Evolutionary conservation across 116 monocot species (phyloP).

Genomic region (Posidonia oceanica): DNA sequence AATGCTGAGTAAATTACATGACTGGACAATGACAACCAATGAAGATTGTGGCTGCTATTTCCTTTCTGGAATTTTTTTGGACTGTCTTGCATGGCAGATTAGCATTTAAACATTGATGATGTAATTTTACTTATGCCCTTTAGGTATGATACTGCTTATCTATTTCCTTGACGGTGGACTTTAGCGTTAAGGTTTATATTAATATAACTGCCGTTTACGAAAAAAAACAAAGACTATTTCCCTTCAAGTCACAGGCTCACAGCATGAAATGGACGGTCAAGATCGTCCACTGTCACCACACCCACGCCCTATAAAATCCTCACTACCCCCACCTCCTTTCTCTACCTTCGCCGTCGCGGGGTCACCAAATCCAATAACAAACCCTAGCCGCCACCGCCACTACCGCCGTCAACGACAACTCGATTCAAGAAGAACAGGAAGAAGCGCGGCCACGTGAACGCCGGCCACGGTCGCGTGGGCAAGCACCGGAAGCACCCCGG

Average conservation of each 20-base stretch:
- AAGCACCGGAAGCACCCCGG: constrained; percentile 28
- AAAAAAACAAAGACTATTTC: no score
- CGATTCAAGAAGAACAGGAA: constrained; percentile 27
- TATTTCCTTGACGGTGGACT: no score
- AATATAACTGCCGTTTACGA: no score
- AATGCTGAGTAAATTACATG: no score
- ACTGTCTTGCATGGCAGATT: no score
- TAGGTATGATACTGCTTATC: no score
- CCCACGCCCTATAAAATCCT: not conserved
- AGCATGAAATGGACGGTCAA: not conserved
- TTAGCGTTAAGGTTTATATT: no score
- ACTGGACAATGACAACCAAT: no score
- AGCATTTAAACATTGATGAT: no score
- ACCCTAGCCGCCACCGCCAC: not conserved
- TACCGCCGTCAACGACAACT: constrained; percentile 7
- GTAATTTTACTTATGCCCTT: no score
- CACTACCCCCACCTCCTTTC: not conserved
- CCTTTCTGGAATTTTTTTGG: no score
- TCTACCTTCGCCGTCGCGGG: not conserved
- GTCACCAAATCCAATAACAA: not conserved
- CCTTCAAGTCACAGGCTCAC: not conserved
- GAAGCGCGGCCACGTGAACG: constrained; percentile 23
- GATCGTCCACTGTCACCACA: not conserved
- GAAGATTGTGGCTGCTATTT: no score
- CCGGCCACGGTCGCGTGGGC: constrained; percentile 23